Conservation (phyloP, 2,329 filamentous ascomycete species). For the Falciphora oryzae region DNA sequence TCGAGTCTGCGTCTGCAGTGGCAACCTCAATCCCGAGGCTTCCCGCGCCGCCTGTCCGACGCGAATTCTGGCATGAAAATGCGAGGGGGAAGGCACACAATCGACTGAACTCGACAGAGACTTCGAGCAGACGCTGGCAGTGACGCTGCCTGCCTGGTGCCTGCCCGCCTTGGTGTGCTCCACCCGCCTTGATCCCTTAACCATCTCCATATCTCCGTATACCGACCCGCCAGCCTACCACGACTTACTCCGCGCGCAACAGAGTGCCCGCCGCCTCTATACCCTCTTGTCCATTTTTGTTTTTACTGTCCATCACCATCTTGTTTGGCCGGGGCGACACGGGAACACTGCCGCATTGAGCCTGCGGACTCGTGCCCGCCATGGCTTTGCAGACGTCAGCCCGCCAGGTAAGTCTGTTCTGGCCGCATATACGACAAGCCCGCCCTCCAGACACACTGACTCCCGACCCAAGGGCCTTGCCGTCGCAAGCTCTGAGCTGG, state of each 20-base stretch:
- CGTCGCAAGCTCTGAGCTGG: slow-evolving; percentile 36
- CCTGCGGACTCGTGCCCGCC: background rate
- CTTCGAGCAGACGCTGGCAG: background rate
- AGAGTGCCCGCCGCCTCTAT: background rate
- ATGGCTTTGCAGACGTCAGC: slow-evolving; percentile 2
- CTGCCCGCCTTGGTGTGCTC: background rate
- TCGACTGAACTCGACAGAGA: background rate
- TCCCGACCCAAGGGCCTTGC: slow-evolving; percentile 31
- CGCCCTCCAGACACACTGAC: slow-evolving; percentile 12
- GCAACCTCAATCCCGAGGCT: background rate
- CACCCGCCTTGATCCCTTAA: no score
- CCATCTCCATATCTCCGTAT: no score
- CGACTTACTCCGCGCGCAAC: background rate
- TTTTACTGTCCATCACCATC: background rate
- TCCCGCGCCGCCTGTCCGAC: background rate
- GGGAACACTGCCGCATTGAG: background rate
- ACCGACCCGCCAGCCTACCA: background rate
- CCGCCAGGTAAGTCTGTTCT: background rate
- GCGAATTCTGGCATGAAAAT: background rate
- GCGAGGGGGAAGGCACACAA: background rate
- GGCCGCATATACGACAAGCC: background rate
- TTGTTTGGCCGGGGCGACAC: background rate
- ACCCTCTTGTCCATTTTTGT: background rate
- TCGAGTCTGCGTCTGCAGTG: background rate
- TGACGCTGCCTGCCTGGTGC: background rate